A percentile compares a stretch with the other conserved stretches of the same genome.
These are phyloP conservation scores for Mikania micrantha DNA, from an alignment of 129 eudicot species.

Conservation along the genomic window DNA sequence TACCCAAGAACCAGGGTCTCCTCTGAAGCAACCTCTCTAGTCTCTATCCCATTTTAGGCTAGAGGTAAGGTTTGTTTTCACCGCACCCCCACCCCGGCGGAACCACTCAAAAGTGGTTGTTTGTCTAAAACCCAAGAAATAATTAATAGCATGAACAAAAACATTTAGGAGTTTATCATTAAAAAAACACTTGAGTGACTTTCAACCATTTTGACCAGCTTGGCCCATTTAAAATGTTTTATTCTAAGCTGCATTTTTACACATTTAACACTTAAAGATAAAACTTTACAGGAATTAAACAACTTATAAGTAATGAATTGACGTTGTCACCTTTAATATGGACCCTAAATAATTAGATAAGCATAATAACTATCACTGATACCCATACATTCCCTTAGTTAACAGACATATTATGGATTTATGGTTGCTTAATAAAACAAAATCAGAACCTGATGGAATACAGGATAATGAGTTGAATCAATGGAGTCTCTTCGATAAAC, in stretches of 20 bases:
- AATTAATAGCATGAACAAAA: neutral
- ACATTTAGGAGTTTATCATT: neutral
- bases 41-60: too few relatives aligned
- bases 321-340: neutral
- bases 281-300: neutral
- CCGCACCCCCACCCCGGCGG: too few relatives aligned
- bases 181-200: neutral
- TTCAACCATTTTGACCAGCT: neutral
- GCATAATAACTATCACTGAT: neutral
- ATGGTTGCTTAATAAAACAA: neutral
- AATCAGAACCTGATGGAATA: conserved; percentile 81
- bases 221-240: neutral
- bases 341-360: neutral
- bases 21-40: too few relatives aligned
- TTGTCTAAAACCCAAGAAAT: neutral
- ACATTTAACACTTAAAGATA: neutral
- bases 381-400: neutral
- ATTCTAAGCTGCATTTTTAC: neutral
- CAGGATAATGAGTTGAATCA: conserved; percentile 97
- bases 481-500: conserved; percentile 97
- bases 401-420: neutral
- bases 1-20: neutral
- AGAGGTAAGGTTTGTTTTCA: too few relatives aligned
- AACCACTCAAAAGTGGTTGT: too few relatives aligned
- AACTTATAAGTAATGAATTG: neutral